Base-by-base conservation (phyloP, 805 yeast species). In the Barnettozyma wickerhamii region DNA sequence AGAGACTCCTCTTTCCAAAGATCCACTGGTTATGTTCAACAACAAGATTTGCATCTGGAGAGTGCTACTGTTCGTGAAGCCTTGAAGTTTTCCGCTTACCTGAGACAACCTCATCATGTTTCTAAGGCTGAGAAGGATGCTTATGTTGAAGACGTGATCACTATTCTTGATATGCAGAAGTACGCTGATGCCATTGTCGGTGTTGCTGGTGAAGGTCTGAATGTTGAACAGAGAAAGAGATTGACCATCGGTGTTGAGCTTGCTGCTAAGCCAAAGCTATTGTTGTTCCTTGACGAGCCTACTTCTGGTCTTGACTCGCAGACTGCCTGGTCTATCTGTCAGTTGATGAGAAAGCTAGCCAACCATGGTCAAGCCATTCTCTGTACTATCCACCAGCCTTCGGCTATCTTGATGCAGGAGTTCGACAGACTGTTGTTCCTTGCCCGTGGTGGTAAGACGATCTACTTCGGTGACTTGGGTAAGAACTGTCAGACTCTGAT, bases 351-450 rank as follows among this genome's bases (percentile, higher is more conserved):
- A 59, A 75, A 75, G 49, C 59, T 79, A 44, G 79, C 83, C 6
- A 64, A 71, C 49, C 72, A 72, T 49, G 83, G 83, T 29, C 82
- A 78, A 57, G 82, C 83, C 35, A 77, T 78, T 55, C 63, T 78
- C 58, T 78, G 84, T 68, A 84, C 95, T 21, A 84, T 85, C 49
- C 93, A 84, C 63, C 95, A 85, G 63, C 95, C 95, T 54, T 84
- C 93, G 9, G 90, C 95, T 39, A 70, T 82, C 43, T 66, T 85
- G 56, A 70, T 85, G 65, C 75, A 84, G 56, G 86, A 81, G 53
- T 85, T 87, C 56, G 95, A 86, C 58, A 74, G 89, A 53, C 69
- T 87, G 50, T 66, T 84, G 48, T 79, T 84, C 53, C 67, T 84
- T 58, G 80, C 79, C 40, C 70, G 64, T 41, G 90, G 90, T 55